Evolutionary conservation across 1,139 yeast genomes (phyloP).

Genomic region (Schizosaccharomyces versatilis): DNA sequence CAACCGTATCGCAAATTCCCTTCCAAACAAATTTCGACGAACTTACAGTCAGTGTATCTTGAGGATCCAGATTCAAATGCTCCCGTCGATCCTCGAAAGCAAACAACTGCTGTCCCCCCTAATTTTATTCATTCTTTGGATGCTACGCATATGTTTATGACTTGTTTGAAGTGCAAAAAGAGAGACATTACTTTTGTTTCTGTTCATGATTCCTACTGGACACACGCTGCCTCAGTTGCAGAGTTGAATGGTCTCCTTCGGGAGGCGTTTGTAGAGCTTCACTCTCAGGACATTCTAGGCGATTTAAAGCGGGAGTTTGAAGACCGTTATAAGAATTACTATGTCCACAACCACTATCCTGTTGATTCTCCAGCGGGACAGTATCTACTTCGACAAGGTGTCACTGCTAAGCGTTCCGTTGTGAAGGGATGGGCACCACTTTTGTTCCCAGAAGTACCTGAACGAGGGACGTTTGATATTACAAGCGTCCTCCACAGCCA

Average conservation of each 20-base stretch:
- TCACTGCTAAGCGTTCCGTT: slow-evolving; percentile 26
- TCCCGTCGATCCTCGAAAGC: slow-evolving; percentile 73
- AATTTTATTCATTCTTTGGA: slow-evolving; percentile 86
- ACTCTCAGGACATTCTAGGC: slow-evolving; percentile 46
- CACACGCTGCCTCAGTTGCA: slow-evolving; percentile 74
- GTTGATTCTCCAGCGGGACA: background rate
- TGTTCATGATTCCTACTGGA: slow-evolving; percentile 97
- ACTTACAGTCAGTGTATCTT: slow-evolving; percentile 62
- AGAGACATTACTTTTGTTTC: slow-evolving; percentile 63
- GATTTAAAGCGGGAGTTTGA: slow-evolving; percentile 60
- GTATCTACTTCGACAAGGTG: slow-evolving; percentile 16
- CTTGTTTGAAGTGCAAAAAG: slow-evolving; percentile 61
- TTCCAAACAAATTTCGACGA: slow-evolving; percentile 46
- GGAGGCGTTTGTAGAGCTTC: slow-evolving; percentile 58
- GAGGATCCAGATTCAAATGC: slow-evolving; percentile 64
- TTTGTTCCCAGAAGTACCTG: slow-evolving; percentile 51
- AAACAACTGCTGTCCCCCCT: slow-evolving; percentile 86
- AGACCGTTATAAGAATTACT: slow-evolving; percentile 31
- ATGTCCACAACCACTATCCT: slow-evolving; percentile 2
- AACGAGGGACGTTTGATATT: slow-evolving; percentile 70
- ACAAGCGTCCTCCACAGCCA: slow-evolving; percentile 44
- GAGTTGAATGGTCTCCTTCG: slow-evolving; percentile 52
- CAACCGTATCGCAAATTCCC: slow-evolving; percentile 72
- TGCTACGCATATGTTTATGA: slow-evolving; percentile 88
- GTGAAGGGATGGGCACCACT: slow-evolving; percentile 17